Evolutionary conservation across 495 filamentous ascomycete species (phyloP), one percentile per base, ranked within the genome.

Genomic region (Penicillium cosmopolitanum): DNA sequence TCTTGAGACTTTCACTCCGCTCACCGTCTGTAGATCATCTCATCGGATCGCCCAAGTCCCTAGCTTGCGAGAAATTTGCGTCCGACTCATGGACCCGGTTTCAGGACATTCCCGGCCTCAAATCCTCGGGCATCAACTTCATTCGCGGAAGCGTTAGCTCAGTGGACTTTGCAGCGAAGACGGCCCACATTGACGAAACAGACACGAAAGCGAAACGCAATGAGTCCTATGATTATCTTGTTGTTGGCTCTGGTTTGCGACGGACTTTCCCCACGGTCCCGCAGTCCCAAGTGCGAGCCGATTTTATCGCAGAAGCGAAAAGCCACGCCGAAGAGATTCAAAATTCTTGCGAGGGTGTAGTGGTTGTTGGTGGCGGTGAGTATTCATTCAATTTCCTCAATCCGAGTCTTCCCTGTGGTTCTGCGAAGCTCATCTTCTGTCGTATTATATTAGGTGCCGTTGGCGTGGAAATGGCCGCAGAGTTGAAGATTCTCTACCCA

Each of bases 391-490:
- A 31, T 8, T 31, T 31, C 28, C 28, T 18, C 28, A n/a, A 6
- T 16, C 19, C 19, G 19, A 21, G 19, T 2, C 16, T 40, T 40
- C 16, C 42, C 16, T 2, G n/a, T 8, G 42, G 9, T 31, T 8
- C 44, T 56, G 8, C 16, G 11, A 2, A 47, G 11, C 15, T 34
- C 8, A 19, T 60, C 69, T 65, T 21, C 36, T 35, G 19, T 15
- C 9, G 9, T 44, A 52, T 23, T 44, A 52, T 31, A 40, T 12
- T 60, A 75, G 87, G 87, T 15, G 88, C 88, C 9, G 88, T 90
- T 4, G 88, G 88, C 10, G 82, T 90, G 44, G 88, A 91, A 63
- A 87, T 90, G 77, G 86, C 88, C 0, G 80, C 85, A 11, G 88
- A 91, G 69, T 65, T 89, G 46, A 88, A 87, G 65, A 65, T 78